Percentiles rank a stretch among this genome's conserved stretches.
phyloP scores from a whole-genome alignment of 2,329 filamentous ascomycete species.

The Pseudophaeomoniella oleicola region DNA sequence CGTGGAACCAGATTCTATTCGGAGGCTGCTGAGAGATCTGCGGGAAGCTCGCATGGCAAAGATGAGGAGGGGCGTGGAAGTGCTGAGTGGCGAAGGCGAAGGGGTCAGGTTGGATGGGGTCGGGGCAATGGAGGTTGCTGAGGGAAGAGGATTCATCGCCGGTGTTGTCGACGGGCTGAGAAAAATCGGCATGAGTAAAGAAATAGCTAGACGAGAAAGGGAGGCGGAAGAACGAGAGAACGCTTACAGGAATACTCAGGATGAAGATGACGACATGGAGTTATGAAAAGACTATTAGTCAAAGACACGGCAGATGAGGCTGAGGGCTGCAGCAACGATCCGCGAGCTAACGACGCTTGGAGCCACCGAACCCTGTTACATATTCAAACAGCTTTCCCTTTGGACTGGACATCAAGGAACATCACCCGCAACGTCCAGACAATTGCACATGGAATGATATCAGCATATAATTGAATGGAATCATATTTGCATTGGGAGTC shows the following conservation, averaged over 20 bases:
- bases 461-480: no score
- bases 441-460: no score
- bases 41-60: conserved; percentile 83
- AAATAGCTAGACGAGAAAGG: conserved; percentile 62
- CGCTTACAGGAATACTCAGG: conserved; percentile 31
- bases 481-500: no score
- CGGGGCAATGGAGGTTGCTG: conserved; percentile 83
- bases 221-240: conserved; percentile 53
- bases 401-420: no score
- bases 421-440: no score
- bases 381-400: no score
- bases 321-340: no score
- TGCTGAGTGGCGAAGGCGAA: conserved; percentile 55
- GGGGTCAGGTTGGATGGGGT: conserved; percentile 69
- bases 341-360: no score
- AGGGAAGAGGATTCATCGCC: conserved; percentile 68
- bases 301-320: conserved; percentile 4
- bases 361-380: no score
- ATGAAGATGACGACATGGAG: conserved; percentile 44
- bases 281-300: conserved; percentile 19
- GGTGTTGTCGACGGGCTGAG: conserved; percentile 76
- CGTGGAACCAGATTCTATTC: conserved; percentile 54
- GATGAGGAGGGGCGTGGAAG: conserved; percentile 59
- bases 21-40: conserved; percentile 63
- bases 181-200: conserved; percentile 66